These are phyloP conservation scores for Plasmodium fragile DNA, from an alignment of 169 alveolate genomes.

Conservation along the genomic window DNA sequence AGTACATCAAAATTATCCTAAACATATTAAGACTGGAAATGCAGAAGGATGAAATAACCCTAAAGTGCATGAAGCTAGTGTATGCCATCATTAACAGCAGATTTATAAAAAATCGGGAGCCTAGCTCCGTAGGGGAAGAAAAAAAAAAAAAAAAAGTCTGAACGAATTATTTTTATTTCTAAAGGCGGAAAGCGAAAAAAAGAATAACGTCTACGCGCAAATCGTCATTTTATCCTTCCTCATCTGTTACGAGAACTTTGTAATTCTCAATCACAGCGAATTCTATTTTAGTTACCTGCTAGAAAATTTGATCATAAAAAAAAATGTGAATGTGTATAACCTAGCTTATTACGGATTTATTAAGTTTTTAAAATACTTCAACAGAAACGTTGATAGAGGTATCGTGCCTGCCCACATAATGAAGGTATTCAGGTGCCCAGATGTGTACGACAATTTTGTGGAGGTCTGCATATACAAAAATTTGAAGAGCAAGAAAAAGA, in stretches of 20 bases:
- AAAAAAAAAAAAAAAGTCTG: conserved; percentile 17
- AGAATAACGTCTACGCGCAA: conserved; percentile 68
- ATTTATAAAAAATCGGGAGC: conserved; percentile 29
- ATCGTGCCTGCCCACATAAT: conserved; percentile 11
- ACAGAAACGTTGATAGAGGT: background rate
- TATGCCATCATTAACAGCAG: conserved; percentile 59
- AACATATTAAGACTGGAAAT: conserved; percentile 65
- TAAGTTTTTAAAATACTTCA: conserved; percentile 32
- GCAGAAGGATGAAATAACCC: conserved; percentile 61
- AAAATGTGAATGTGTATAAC: conserved; percentile 72
- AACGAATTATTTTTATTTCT: conserved; percentile 30
- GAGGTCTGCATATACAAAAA: conserved; percentile 72
- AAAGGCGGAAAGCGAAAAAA: conserved; percentile 48
- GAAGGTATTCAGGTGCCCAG: background rate
- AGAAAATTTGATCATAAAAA: conserved; percentile 53
- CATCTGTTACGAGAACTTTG: conserved; percentile 56
- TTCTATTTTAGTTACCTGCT: conserved; percentile 62
- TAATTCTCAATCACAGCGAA: conserved; percentile 13
- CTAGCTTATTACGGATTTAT: conserved; percentile 63
- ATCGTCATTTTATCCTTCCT: conserved; percentile 56
- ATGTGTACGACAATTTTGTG: conserved; percentile 34
- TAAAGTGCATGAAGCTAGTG: conserved; percentile 69
- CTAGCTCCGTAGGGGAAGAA: background rate
- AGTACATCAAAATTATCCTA: conserved; percentile 52
- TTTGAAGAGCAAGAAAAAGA: conserved; percentile 71